phyloP scores from a whole-genome alignment of 768 basidiomycete genomes.

The Russula ochroleuca region DNA sequence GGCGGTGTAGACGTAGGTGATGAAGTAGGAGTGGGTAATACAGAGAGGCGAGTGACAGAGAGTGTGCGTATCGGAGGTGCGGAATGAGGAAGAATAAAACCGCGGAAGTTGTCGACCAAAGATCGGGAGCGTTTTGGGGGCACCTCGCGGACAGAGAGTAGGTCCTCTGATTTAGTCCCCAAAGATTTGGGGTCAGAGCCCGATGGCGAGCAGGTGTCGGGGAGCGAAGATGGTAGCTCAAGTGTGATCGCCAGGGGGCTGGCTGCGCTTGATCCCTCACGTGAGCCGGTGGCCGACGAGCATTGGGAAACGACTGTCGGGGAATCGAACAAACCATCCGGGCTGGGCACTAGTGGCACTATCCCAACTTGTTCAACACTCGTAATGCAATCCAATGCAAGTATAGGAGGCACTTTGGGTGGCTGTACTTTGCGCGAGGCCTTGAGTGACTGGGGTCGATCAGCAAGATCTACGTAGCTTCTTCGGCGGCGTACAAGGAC shows the following conservation, averaged over 20 bases:
- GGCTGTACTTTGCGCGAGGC: slow-evolving; percentile 3
- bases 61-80: slow-evolving; percentile 25
- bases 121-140: slow-evolving; percentile 44
- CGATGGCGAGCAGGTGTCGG: slow-evolving; percentile 28
- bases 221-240: slow-evolving; percentile 28
- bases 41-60: slow-evolving; percentile 22
- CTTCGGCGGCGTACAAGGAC: slow-evolving; percentile 59
- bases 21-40: neutral
- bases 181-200: slow-evolving; percentile 16
- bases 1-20: slow-evolving; percentile 10
- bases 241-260: slow-evolving; percentile 17
- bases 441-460: slow-evolving; percentile 1
- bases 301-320: slow-evolving; percentile 24
- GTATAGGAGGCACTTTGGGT: slow-evolving; percentile 10
- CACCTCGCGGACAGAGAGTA: slow-evolving; percentile 24
- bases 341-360: slow-evolving; percentile 8
- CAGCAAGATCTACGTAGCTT: slow-evolving; percentile 37
- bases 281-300: slow-evolving; percentile 20
- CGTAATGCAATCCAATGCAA: slow-evolving; percentile 14
- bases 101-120: slow-evolving; percentile 59
- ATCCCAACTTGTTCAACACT: slow-evolving; percentile 4
- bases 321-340: slow-evolving; percentile 22
- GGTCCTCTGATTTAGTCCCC: slow-evolving; percentile 31
- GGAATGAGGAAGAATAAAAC: slow-evolving; percentile 41
- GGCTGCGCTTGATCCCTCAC: slow-evolving; percentile 13